A percentile compares a stretch with the other conserved stretches of the same genome.
Conservation (phyloP, 164 flowering plant species). For the Annona squamosa region DNA sequence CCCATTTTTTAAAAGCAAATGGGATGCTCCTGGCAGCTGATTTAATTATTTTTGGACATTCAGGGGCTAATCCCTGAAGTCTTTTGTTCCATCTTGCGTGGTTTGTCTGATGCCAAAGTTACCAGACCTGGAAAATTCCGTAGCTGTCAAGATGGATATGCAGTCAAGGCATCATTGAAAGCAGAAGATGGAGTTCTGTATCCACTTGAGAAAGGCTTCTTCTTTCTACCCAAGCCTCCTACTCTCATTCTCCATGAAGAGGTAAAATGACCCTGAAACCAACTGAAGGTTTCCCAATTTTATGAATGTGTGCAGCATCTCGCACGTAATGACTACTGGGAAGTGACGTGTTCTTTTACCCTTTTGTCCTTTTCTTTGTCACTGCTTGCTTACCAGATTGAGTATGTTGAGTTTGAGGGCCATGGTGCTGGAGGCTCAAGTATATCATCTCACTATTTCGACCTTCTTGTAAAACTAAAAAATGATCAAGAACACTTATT, state of each 20-base stretch:
- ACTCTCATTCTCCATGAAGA: constrained; percentile 97
- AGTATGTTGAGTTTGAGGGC: constrained; percentile 93
- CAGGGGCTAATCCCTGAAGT: constrained; percentile 97
- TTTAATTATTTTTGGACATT: constrained; percentile 3
- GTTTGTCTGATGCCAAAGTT: constrained; percentile 85
- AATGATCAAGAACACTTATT: constrained; percentile 91
- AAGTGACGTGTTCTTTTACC: not conserved
- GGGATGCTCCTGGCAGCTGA: not conserved
- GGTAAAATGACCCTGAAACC: constrained; percentile 29
- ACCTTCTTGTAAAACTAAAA: constrained; percentile 75
- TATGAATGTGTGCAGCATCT: no score
- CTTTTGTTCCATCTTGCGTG: constrained; percentile 78
- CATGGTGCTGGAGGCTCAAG: constrained; percentile 94
- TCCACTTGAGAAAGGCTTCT: constrained; percentile 95
- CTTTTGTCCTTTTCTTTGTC: not conserved
- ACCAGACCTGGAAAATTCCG: constrained; percentile 95
- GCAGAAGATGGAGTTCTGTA: constrained; percentile 97
- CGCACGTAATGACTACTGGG: not conserved
- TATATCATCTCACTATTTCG: constrained; percentile 78
- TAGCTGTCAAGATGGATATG: constrained; percentile 93
- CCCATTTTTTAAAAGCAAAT: not conserved
- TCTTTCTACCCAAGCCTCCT: constrained; percentile 97
- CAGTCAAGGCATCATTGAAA: constrained; percentile 94
- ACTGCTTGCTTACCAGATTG: constrained; percentile 43
- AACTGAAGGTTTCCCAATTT: not conserved